phyloP scores from a whole-genome alignment of 345 rosid genomes.

The Eucalyptus dawsonii region DNA sequence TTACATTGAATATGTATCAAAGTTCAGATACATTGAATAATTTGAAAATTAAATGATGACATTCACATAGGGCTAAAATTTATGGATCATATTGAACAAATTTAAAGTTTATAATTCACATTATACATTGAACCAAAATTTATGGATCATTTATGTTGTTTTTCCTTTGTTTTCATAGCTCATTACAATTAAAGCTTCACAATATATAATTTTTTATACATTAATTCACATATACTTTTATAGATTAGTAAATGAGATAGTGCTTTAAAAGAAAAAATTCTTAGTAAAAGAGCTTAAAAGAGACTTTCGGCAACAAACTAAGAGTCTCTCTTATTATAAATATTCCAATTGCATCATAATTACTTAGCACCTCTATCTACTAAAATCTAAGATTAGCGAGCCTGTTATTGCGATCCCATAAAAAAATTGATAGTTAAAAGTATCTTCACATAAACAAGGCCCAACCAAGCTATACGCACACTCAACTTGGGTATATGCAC shows the following conservation, averaged over 20 bases:
- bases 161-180: background rate
- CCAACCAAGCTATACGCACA: background rate
- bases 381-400: accelerated
- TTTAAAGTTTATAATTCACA: accelerated
- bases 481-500: background rate
- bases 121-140: no score
- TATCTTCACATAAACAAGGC: background rate
- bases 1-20: no score
- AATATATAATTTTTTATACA: background rate
- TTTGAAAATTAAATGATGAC: no score
- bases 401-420: accelerated
- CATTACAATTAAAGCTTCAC: background rate
- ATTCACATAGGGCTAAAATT: background rate
- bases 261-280: background rate
- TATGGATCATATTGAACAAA: accelerated
- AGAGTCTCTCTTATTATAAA: background rate
- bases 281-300: background rate
- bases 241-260: background rate
- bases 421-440: background rate
- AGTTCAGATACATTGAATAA: no score
- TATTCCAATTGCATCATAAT: background rate
- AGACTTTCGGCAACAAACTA: background rate
- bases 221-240: background rate
- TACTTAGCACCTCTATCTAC: accelerated
- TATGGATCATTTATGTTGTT: accelerated